phyloP scores from a whole-genome alignment of 2,329 filamentous ascomycete species.

The Dactylellina drechsleri region DNA sequence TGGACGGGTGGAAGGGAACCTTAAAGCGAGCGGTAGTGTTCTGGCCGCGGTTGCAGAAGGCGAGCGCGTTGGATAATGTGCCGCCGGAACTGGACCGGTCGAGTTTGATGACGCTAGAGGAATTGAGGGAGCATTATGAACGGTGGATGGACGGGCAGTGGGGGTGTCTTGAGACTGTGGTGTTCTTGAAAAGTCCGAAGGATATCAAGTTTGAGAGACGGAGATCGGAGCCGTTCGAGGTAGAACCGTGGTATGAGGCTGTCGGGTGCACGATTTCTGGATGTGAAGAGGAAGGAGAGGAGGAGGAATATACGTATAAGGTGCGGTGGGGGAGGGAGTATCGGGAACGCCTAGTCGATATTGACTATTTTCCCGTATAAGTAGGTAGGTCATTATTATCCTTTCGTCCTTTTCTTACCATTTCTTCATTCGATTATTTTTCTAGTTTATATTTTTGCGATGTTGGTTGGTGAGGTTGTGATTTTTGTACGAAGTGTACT shows the following conservation, averaged over 20 bases:
- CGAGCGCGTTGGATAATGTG: background rate
- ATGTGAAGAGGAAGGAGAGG: background rate
- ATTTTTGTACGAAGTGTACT: no score
- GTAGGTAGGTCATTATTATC: background rate
- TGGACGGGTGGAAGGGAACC: background rate
- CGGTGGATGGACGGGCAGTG: background rate
- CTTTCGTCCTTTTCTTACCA: background rate
- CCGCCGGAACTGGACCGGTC: background rate
- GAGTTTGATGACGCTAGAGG: background rate
- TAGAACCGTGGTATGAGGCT: background rate
- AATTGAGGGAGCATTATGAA: background rate
- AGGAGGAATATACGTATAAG: background rate
- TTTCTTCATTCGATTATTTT: background rate
- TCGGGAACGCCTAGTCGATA: background rate
- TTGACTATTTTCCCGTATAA: background rate
- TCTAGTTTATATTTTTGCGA: no score
- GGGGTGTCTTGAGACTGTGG: background rate
- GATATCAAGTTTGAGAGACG: background rate
- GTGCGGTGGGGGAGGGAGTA: background rate
- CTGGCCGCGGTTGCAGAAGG: background rate
- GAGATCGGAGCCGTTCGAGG: background rate
- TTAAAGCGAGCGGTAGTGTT: background rate
- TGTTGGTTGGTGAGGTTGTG: no score
- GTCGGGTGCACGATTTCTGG: background rate
- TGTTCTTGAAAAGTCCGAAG: background rate